phyloP scores from a whole-genome alignment of 257 asterid species.

The Handroanthus guayacan region DNA sequence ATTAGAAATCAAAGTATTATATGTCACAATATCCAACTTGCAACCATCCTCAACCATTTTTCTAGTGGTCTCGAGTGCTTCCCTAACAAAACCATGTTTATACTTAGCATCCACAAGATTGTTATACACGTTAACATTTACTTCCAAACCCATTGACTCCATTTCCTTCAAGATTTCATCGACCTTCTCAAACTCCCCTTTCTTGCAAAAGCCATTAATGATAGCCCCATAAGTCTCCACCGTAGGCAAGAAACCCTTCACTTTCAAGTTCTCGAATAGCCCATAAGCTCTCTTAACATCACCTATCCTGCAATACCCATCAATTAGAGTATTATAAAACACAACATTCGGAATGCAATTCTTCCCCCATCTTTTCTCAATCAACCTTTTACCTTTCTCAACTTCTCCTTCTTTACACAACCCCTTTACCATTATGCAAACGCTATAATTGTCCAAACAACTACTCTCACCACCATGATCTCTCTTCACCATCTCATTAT shows the following conservation, averaged over 20 bases:
- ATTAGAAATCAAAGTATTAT: constrained; percentile 72
- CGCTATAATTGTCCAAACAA: constrained; percentile 76
- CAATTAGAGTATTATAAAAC: constrained; percentile 79
- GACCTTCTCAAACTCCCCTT: constrained; percentile 64
- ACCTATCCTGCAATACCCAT: constrained; percentile 82
- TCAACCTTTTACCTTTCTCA: constrained; percentile 69
- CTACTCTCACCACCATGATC: constrained; percentile 41
- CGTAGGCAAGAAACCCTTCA: constrained; percentile 76
- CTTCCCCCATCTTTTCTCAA: constrained; percentile 86
- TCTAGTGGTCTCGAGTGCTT: constrained; percentile 53
- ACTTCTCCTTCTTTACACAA: constrained; percentile 80
- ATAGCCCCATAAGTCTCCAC: constrained; percentile 85
- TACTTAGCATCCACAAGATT: constrained; percentile 64
- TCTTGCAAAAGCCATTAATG: constrained; percentile 72
- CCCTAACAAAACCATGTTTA: constrained; percentile 57
- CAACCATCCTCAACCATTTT: constrained; percentile 65
- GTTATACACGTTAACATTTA: constrained; percentile 63
- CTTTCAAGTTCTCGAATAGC: constrained; percentile 69
- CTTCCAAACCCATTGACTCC: constrained; percentile 62
- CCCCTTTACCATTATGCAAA: constrained; percentile 78
- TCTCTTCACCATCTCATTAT: constrained; percentile 64
- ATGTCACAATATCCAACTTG: constrained; percentile 70
- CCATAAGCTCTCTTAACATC: constrained; percentile 59
- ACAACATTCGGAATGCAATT: constrained; percentile 80
- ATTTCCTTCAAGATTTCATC: constrained; percentile 69